A percentile compares a stretch with the other conserved stretches of the same genome.
These are phyloP conservation scores for Porosira glacialis DNA, from an alignment of 352 stramenopile genomes.

Conservation along the genomic window DNA sequence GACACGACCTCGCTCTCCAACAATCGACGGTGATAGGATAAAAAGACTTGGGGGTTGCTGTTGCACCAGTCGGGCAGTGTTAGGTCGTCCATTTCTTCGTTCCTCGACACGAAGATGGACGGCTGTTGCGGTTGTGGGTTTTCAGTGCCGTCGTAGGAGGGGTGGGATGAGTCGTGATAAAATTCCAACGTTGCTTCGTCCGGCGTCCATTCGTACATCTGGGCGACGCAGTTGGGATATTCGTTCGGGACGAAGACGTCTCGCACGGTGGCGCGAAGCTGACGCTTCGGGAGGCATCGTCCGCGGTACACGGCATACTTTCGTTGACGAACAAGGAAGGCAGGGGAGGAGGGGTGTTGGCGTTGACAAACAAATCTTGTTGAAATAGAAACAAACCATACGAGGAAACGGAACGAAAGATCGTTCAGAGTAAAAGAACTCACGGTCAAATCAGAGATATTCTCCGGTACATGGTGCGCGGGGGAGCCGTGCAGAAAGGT, in stretches of 20 bases:
- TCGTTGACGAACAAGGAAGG: too few species aligned
- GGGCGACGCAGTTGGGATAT: not conserved
- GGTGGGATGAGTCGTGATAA: too few species aligned
- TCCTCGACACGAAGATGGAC: constrained; percentile 27
- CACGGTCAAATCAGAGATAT: constrained; percentile 93
- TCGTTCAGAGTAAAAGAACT: too few species aligned
- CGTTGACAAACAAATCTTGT: too few species aligned
- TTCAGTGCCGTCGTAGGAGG: too few species aligned
- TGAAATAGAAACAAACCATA: too few species aligned
- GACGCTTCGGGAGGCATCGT: too few species aligned
- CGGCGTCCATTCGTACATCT: constrained; percentile 82
- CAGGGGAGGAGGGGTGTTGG: too few species aligned
- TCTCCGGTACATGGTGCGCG: constrained; percentile 92
- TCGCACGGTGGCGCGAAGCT: too few species aligned
- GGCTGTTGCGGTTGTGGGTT: constrained; percentile 37
- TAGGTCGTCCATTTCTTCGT: constrained; percentile 55
- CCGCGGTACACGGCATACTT: too few species aligned
- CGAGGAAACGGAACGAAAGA: too few species aligned
- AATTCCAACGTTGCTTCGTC: constrained; percentile 96
- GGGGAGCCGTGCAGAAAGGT: constrained; percentile 83
- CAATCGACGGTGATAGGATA: constrained; percentile 86
- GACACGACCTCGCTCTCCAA: constrained; percentile 89
- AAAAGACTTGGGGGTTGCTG: constrained; percentile 78
- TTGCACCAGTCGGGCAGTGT: constrained; percentile 77
- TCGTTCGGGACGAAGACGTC: not conserved